These are phyloP conservation scores for Fusarium musae DNA, from an alignment of 2,329 filamentous ascomycete species.

Conservation along the genomic window DNA sequence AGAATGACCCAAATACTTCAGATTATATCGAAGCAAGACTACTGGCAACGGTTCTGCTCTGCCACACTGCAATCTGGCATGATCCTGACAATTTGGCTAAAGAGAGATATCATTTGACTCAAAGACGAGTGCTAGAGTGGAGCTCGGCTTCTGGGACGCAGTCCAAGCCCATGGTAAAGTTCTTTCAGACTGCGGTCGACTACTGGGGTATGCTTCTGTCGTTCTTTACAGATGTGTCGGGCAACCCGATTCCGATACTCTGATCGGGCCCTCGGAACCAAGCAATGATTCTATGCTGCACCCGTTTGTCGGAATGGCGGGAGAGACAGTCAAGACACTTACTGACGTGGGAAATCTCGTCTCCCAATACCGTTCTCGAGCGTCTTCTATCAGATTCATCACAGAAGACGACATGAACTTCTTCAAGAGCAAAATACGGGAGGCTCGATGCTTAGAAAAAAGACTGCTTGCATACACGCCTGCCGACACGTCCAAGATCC, in stretches of 20 bases:
- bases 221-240: not conserved
- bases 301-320: not conserved
- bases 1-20: rapidly evolving
- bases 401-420: not conserved
- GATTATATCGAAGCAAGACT: not conserved
- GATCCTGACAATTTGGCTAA: not conserved
- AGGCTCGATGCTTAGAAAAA: not conserved
- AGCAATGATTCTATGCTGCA: not conserved
- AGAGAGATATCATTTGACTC: not conserved
- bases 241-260: not conserved
- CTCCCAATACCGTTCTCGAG: not conserved
- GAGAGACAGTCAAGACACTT: not conserved
- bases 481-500: not conserved
- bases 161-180: not conserved
- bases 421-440: not conserved
- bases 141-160: not conserved
- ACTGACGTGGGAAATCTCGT: not conserved
- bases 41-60: not conserved
- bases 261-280: not conserved
- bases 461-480: not conserved
- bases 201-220: not conserved
- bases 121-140: not conserved
- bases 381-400: not conserved
- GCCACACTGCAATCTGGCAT: not conserved
- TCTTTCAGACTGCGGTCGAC: not conserved